Conservation (phyloP, 208 protist species). For the Naegleria lovaniensis region DNA sequence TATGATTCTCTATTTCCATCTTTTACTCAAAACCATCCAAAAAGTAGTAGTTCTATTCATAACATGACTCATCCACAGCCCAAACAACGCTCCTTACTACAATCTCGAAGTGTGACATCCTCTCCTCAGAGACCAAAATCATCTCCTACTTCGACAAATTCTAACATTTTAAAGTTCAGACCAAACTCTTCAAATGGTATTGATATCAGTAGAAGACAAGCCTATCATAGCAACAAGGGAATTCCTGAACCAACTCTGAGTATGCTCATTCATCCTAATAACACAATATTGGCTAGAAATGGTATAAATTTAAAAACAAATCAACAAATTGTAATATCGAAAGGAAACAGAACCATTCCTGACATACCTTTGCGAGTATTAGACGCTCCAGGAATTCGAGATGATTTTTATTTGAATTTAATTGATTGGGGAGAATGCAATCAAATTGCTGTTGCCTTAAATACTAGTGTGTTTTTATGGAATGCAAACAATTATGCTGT, state of each 20-base stretch:
- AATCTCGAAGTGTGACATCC: background rate
- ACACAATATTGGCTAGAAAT: background rate
- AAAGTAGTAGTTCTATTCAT: background rate
- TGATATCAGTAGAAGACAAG: background rate
- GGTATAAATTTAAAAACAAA: background rate
- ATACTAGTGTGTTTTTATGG: conserved; percentile 73
- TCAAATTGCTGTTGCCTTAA: conserved; percentile 72
- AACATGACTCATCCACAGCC: too few relatives aligned
- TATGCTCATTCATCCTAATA: background rate
- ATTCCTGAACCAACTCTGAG: background rate
- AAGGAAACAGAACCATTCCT: conserved; percentile 39
- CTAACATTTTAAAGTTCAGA: background rate
- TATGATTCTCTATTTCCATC: background rate
- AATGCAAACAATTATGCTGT: conserved; percentile 48
- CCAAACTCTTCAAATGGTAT: background rate
- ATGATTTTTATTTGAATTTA: conserved; percentile 86
- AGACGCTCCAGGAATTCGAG: conserved; percentile 71
- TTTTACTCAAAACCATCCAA: background rate
- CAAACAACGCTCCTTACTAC: background rate
- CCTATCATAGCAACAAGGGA: background rate
- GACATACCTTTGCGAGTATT: conserved; percentile 58
- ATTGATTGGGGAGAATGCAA: conserved; percentile 64
- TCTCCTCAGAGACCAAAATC: background rate
- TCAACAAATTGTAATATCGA: background rate
- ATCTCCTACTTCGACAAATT: background rate